Conservation (phyloP, 495 filamentous ascomycete species). For the Lepidopterella palustris region DNA sequence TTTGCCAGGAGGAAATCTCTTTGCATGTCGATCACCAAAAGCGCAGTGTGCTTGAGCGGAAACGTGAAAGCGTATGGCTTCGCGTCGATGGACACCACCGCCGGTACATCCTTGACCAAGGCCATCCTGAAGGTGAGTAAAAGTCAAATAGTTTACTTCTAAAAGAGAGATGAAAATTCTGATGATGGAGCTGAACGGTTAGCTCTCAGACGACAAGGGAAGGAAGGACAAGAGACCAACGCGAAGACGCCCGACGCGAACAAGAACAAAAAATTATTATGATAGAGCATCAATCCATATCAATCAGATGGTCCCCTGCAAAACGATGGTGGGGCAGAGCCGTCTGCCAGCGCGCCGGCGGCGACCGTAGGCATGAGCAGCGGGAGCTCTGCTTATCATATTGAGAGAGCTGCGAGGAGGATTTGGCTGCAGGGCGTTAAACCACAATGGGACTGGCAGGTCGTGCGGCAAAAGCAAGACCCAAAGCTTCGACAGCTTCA, state of each 20-base stretch:
- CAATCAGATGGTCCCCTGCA: not conserved
- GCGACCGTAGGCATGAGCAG: slow-evolving; percentile 6
- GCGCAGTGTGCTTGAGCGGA: slow-evolving; percentile 32
- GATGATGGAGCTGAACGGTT: not conserved
- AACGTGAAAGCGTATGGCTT: slow-evolving; percentile 38
- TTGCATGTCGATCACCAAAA: slow-evolving; percentile 40
- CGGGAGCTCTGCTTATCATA: not conserved
- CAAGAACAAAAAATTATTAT: not conserved
- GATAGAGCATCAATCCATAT: not conserved
- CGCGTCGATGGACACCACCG: slow-evolving; percentile 29
- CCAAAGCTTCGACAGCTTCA: not conserved
- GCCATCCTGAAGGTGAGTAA: slow-evolving; percentile 13
- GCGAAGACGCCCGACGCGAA: not conserved
- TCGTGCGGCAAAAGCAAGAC: not conserved
- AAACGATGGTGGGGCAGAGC: not conserved
- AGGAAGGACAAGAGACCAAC: not conserved
- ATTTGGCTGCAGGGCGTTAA: not conserved
- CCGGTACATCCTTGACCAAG: slow-evolving; percentile 8
- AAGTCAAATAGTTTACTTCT: too few species aligned
- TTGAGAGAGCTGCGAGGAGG: not conserved
- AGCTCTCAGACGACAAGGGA: not conserved
- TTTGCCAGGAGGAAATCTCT: slow-evolving; percentile 34
- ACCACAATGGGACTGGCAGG: not conserved
- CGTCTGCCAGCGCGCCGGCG: slow-evolving; percentile 20
- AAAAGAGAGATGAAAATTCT: too few species aligned